These are phyloP conservation scores for Scleroderma bovista DNA, from an alignment of 768 basidiomycete species.

Conservation along the genomic window DNA sequence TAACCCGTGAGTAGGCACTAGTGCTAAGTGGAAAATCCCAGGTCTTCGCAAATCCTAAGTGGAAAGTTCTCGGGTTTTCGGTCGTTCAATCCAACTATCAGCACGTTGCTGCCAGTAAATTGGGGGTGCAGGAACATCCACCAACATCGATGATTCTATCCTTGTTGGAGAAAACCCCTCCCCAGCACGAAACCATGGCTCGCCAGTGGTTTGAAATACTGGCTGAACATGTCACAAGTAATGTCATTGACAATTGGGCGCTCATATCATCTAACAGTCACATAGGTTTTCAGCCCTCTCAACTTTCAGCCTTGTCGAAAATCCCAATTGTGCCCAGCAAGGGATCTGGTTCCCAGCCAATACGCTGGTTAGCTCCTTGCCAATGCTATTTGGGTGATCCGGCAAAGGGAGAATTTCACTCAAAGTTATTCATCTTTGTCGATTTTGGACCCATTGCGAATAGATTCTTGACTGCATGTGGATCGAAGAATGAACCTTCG, in stretches of 20 bases:
- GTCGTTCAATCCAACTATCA: constrained; percentile 52
- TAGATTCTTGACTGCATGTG: constrained; percentile 79
- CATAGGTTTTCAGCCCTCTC: constrained; percentile 51
- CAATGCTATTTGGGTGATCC: constrained; percentile 66
- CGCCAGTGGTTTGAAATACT: constrained; percentile 64
- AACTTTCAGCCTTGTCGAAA: constrained; percentile 53
- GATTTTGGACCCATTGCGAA: constrained; percentile 83
- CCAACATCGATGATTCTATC: constrained; percentile 53
- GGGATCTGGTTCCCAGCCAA: constrained; percentile 24
- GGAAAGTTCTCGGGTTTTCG: constrained; percentile 72
- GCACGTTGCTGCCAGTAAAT: constrained; percentile 50
- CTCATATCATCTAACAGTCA: constrained; percentile 1
- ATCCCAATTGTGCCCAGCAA: constrained; percentile 63
- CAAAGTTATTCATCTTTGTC: constrained; percentile 81
- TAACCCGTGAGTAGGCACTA: not conserved
- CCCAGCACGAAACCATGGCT: constrained; percentile 49
- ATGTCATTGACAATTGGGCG: not conserved
- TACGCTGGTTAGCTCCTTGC: constrained; percentile 49
- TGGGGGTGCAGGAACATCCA: constrained; percentile 69
- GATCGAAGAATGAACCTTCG: constrained; percentile 82
- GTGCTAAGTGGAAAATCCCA: constrained; percentile 23
- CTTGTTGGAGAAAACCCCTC: constrained; percentile 55
- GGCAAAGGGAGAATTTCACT: constrained; percentile 56
- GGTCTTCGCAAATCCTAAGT: constrained; percentile 67
- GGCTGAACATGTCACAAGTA: constrained; percentile 57